Evolutionary conservation across 2,329 filamentous ascomycete species (phyloP).

Genomic region (Penicillium sp.): DNA sequence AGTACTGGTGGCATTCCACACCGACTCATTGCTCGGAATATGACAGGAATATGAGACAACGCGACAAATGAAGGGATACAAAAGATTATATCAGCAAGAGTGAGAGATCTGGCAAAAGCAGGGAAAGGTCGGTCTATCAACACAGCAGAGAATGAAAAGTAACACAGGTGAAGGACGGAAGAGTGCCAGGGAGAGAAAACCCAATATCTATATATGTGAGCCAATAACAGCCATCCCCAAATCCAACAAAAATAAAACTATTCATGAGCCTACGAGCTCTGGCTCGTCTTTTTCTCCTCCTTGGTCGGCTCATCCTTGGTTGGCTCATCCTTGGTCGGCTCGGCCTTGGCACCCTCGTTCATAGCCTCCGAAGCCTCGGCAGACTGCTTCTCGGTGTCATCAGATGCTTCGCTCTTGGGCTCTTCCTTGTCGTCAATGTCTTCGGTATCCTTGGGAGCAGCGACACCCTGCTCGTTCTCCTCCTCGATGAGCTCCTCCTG

Average conservation of each 20-base stretch:
- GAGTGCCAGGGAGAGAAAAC: constrained; percentile 6
- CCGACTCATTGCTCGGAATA: background rate
- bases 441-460: constrained; percentile 76
- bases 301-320: constrained; percentile 8
- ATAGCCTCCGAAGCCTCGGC: constrained; percentile 44
- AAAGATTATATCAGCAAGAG: constrained; percentile 11
- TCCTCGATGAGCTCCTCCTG: constrained; percentile 97
- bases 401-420: constrained; percentile 49
- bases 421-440: constrained; percentile 93
- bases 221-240: constrained; percentile 7
- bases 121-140: constrained; percentile 20
- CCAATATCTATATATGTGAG: constrained; percentile 13
- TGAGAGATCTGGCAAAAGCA: constrained; percentile 4
- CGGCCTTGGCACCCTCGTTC: constrained; percentile 37
- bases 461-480: constrained; percentile 82
- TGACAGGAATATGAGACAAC: background rate
- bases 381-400: constrained; percentile 40
- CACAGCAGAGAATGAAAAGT: constrained; percentile 14
- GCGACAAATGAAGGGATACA: background rate
- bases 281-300: constrained; percentile 27
- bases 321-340: constrained; percentile 4
- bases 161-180: constrained; percentile 23
- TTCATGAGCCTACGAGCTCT: constrained; percentile 18
- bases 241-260: constrained; percentile 3
- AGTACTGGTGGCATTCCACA: background rate